Evolutionary conservation across 225 moss, liverwort and hornwort species (phyloP).

Genomic region (Pseudisothecium myosuroides): DNA sequence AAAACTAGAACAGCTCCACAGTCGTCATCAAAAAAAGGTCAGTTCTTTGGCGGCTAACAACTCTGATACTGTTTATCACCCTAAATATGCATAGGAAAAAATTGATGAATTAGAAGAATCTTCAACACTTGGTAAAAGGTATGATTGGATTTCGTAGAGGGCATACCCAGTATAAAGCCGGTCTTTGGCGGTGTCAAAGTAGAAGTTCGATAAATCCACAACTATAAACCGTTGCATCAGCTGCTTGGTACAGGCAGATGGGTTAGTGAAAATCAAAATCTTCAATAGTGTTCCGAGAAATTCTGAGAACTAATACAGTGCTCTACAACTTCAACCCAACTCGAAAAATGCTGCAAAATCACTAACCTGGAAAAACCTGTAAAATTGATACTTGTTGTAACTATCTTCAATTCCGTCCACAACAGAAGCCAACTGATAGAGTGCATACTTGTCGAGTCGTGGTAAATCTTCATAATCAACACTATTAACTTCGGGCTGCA

Average conservation of each 20-base stretch:
- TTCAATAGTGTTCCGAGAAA: not conserved
- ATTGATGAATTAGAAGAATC: not conserved
- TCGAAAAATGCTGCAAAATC: not conserved
- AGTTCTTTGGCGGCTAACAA: not conserved
- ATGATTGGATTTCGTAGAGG: not conserved
- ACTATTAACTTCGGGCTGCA: slow-evolving; percentile 50
- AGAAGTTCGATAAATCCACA: slow-evolving; percentile 90
- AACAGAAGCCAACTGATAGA: slow-evolving; percentile 62
- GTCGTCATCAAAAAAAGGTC: not conserved
- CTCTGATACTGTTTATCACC: not conserved
- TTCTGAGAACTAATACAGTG: not conserved
- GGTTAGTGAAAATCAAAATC: not conserved
- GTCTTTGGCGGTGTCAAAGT: slow-evolving; percentile 96
- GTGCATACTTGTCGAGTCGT: slow-evolving; percentile 77
- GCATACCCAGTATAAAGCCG: slow-evolving; percentile 92
- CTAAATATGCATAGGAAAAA: not conserved
- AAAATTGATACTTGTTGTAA: slow-evolving; percentile 74
- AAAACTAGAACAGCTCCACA: not conserved
- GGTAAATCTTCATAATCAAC: slow-evolving; percentile 71
- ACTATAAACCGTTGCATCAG: slow-evolving; percentile 89
- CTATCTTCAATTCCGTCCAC: slow-evolving; percentile 74
- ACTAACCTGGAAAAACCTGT: slow-evolving; percentile 89
- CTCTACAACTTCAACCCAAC: not conserved
- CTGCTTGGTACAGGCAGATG: slow-evolving; percentile 25
- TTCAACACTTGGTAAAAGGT: not conserved